These are phyloP conservation scores for Mycena sanguinolenta DNA, from an alignment of 768 basidiomycete species.

Conservation along the genomic window DNA sequence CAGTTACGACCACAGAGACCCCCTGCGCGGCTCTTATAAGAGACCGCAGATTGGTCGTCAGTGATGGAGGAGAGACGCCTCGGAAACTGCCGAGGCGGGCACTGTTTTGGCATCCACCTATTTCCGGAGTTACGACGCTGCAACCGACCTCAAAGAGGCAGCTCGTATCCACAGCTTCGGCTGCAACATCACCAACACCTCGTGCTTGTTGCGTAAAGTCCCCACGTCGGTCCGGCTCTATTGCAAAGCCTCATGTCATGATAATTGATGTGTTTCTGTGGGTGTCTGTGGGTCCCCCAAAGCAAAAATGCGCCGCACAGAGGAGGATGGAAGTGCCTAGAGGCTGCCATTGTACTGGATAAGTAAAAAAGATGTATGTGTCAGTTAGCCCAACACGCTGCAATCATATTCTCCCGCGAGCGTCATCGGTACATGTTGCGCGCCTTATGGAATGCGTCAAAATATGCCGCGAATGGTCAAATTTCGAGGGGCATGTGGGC, in stretches of 20 bases:
- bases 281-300: constrained; percentile 33
- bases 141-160: constrained; percentile 25
- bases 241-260: constrained; percentile 23
- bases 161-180: constrained; percentile 15
- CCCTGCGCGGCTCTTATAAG: constrained; percentile 21
- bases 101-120: neutral
- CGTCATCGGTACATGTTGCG: constrained; percentile 19
- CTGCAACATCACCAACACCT: constrained; percentile 11
- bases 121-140: constrained; percentile 21
- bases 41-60: constrained; percentile 28
- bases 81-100: constrained; percentile 26
- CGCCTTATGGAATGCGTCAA: neutral
- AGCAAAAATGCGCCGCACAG: constrained; percentile 17
- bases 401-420: constrained; percentile 4
- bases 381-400: neutral
- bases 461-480: neutral
- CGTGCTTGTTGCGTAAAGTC: constrained; percentile 12
- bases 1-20: neutral
- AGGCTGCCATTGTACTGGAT: constrained; percentile 15
- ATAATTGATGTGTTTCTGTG: constrained; percentile 25
- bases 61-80: constrained; percentile 29
- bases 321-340: constrained; percentile 5
- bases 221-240: constrained; percentile 9
- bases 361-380: neutral
- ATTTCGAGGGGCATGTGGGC: neutral